Percentiles rank a stretch among this genome's conserved stretches.
phyloP scores from a whole-genome alignment of 2,329 filamentous ascomycete genomes.

The Madurella fahalii region DNA sequence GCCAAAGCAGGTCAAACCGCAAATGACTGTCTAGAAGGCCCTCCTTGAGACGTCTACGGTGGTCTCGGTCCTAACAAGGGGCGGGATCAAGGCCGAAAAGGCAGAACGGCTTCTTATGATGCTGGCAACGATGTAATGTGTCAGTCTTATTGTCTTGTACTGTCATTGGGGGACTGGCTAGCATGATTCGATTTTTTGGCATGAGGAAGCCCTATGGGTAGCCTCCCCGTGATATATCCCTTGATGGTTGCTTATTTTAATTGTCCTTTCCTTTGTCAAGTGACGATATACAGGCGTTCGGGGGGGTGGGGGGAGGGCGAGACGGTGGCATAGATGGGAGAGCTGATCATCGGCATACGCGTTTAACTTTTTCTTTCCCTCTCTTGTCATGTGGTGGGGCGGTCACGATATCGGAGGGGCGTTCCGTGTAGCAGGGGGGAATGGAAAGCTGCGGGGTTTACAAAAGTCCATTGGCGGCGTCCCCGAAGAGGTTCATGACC shows the following conservation, averaged over 20 bases:
- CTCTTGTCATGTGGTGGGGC: slow-evolving; percentile 1
- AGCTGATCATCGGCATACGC: slow-evolving; percentile 17
- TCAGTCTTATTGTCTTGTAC: background rate
- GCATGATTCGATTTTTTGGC: background rate
- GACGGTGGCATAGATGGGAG: slow-evolving; percentile 17
- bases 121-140: background rate
- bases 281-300: slow-evolving; percentile 9
- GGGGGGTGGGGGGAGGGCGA: too few relatives aligned
- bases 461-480: background rate
- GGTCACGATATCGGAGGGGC: background rate
- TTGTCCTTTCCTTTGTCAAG: slow-evolving; percentile 1
- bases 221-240: background rate
- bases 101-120: background rate
- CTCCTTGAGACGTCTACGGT: slow-evolving; percentile 7
- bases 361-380: slow-evolving; percentile 1
- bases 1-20: slow-evolving; percentile 56
- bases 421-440: background rate
- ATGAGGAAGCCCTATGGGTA: background rate
- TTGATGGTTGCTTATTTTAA: slow-evolving; percentile 1
- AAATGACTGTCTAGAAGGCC: slow-evolving; percentile 36
- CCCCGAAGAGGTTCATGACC: background rate
- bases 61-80: slow-evolving; percentile 1
- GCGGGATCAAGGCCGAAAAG: background rate
- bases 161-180: background rate
- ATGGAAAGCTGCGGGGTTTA: background rate